A percentile compares a stretch with the other conserved stretches of the same genome.
phyloP scores from a whole-genome alignment of 2,329 filamentous ascomycete genomes.

The Passalora sequoiae region DNA sequence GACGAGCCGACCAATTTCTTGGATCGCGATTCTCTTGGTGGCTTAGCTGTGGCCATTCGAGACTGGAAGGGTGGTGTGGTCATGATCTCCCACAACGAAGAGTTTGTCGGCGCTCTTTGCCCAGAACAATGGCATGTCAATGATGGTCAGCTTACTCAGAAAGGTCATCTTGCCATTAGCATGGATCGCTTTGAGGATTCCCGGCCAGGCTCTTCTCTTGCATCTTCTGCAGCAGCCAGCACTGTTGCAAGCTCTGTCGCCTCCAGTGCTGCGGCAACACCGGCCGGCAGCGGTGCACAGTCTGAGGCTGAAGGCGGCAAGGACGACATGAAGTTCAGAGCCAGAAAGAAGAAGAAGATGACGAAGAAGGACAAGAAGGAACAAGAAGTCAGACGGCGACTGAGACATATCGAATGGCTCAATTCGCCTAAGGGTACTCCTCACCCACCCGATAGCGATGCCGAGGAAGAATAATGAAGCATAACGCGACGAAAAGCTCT shows the following conservation, averaged over 20 bases:
- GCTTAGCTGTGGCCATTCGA: constrained; percentile 92
- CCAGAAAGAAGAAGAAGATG: constrained; percentile 97
- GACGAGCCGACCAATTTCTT: constrained; percentile 99
- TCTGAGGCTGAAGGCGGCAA: constrained; percentile 70
- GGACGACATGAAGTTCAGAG: constrained; percentile 77
- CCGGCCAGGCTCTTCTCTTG: constrained; percentile 62
- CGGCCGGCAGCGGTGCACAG: constrained; percentile 30
- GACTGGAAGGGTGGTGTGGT: constrained; percentile 98
- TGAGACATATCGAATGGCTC: constrained; percentile 75
- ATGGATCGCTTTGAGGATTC: constrained; percentile 84
- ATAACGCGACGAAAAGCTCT: too few species aligned
- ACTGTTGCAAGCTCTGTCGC: constrained; percentile 54
- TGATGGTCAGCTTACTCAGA: constrained; percentile 79
- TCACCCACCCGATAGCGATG: constrained; percentile 70
- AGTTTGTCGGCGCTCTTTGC: constrained; percentile 93
- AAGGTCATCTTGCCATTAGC: constrained; percentile 67
- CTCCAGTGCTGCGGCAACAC: constrained; percentile 32
- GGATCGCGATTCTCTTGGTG: constrained; percentile 93
- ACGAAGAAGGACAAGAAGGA: constrained; percentile 96
- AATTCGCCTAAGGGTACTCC: constrained; percentile 70
- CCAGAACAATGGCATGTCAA: constrained; percentile 94
- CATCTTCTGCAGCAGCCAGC: constrained; percentile 59
- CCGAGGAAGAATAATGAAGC: constrained; percentile 49
- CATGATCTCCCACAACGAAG: constrained; percentile 99
- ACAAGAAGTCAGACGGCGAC: constrained; percentile 74